Evolutionary conservation across 139 green algal genomes (phyloP).

Genomic region (Picochlorum sp.): DNA sequence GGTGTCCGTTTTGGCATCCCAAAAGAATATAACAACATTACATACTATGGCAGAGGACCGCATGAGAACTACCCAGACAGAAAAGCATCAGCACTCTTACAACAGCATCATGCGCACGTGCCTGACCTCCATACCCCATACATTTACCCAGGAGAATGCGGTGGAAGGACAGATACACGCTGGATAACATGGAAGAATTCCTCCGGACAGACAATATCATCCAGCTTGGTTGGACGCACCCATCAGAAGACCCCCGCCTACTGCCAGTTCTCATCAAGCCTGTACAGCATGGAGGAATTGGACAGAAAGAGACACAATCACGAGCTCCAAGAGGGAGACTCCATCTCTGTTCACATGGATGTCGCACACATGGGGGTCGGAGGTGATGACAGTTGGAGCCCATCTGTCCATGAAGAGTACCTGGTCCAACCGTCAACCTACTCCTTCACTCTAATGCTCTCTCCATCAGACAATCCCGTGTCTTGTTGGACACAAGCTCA

Average conservation of each 20-base stretch:
- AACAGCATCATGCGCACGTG: conserved; percentile 23
- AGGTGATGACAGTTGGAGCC: conserved; percentile 90
- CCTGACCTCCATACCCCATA: conserved; percentile 71
- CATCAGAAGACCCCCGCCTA: neutral
- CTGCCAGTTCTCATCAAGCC: conserved; percentile 32
- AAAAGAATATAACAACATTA: neutral
- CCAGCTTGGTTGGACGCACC: neutral
- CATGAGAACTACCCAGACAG: conserved; percentile 90
- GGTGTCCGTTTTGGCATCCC: conserved; percentile 42
- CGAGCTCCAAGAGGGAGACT: conserved; percentile 39
- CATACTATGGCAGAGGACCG: conserved; percentile 59
- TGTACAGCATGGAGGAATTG: conserved; percentile 33
- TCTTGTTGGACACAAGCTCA: no score
- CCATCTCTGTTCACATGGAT: conserved; percentile 73
- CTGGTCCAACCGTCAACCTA: conserved; percentile 21
- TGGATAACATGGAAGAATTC: conserved; percentile 43
- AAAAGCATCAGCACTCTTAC: conserved; percentile 40
- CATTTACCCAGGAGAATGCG: conserved; percentile 70
- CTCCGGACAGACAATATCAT: conserved; percentile 7
- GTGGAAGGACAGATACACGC: conserved; percentile 58
- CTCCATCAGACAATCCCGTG: no score
- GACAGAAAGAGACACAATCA: conserved; percentile 53
- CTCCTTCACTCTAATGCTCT: neutral
- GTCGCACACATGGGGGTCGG: conserved; percentile 84
- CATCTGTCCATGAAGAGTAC: conserved; percentile 42